Conservation (phyloP, 495 filamentous ascomycete genomes). For the Penicillium bovifimosum region DNA sequence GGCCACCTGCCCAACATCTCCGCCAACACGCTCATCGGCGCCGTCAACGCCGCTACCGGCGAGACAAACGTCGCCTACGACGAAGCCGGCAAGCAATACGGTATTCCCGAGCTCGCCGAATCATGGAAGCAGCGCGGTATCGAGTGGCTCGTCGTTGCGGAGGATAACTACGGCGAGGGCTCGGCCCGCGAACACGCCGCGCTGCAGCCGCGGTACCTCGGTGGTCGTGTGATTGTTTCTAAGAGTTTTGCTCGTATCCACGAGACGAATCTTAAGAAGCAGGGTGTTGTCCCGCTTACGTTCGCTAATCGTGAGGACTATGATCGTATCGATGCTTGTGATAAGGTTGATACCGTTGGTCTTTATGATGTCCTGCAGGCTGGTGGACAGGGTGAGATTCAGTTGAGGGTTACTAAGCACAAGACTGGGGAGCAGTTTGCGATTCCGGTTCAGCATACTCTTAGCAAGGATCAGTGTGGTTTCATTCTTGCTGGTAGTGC, state of each 20-base stretch:
- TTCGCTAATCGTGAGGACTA: conserved; percentile 87
- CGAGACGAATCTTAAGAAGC: conserved; percentile 99
- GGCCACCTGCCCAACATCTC: conserved; percentile 96
- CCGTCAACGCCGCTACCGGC: conserved; percentile 83
- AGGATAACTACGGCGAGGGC: conserved; percentile 97
- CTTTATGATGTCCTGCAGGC: conserved; percentile 72
- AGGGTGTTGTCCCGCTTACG: conserved; percentile 89
- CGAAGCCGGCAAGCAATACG: conserved; percentile 55
- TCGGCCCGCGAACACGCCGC: conserved; percentile 93
- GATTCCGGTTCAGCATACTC: conserved; percentile 55
- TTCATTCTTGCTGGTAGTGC: conserved; percentile 94
- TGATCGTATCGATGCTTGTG: conserved; percentile 71
- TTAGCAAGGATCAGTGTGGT: conserved; percentile 79
- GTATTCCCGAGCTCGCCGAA: conserved; percentile 78
- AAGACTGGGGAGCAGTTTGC: conserved; percentile 53
- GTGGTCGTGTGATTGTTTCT: conserved; percentile 77
- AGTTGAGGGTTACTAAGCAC: conserved; percentile 57
- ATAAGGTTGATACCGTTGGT: conserved; percentile 74
- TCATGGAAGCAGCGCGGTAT: conserved; percentile 66
- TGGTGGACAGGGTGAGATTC: conserved; percentile 76
- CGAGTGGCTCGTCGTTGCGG: conserved; percentile 89
- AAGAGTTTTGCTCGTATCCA: conserved; percentile 96
- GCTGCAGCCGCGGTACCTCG: conserved; percentile 91
- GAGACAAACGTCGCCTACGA: conserved; percentile 91
- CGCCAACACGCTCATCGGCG: conserved; percentile 92